Evolutionary conservation across 225 moss, liverwort and hornwort species (phyloP), one percentile per base, ranked within the genome.

Genomic region (Sphagnum contortum): DNA sequence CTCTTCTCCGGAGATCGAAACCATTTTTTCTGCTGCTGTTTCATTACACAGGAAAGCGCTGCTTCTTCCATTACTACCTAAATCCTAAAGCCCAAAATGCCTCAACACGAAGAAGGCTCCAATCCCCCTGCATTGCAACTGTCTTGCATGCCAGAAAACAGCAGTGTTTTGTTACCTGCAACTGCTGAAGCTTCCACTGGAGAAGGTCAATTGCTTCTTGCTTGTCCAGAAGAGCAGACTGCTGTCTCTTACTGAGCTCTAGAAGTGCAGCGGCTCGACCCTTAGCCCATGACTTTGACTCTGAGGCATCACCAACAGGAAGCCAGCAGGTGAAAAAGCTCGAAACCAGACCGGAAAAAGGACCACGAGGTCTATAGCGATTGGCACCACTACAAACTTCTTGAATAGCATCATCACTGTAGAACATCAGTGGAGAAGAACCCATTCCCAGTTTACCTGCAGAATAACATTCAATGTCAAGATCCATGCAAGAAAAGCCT

Each of bases 191-290:
- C 66, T 91, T 94, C 91, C 91, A 94, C 72, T 94, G 82, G 4
- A 94, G 73, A 62, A 94, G 63, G 70, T 89, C 91, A 12, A 94
- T 94, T 0, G 88, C 91, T 8, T 91, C 91, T 62, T 94, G 94
- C 65, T 94, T 90, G 54, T 90, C 81, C 9, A 88, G 74, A 48
- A 94, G 76, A 2, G 94, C 94, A 5, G 73, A 80, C 44, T 94
- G 88, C 70, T 94, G 94, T 45, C 82, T 67, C 58, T 79, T 81
- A 55, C 83, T 91, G 3, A 94, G 84, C 61, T 91, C 91, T 3
- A 94, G 77, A 4, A 94, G 85, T 4, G 81, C 91, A 48, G 69
- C 77, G 2, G 87, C 75, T 8, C 83, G 76, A 48, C 65, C 81
- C 51, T 81, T 83, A 2, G 82, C 72, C 81, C 83, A 87, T 2